Base-by-base conservation (phyloP, 2,329 filamentous ascomycete genomes). In the Fusarium keratoplasticum region DNA sequence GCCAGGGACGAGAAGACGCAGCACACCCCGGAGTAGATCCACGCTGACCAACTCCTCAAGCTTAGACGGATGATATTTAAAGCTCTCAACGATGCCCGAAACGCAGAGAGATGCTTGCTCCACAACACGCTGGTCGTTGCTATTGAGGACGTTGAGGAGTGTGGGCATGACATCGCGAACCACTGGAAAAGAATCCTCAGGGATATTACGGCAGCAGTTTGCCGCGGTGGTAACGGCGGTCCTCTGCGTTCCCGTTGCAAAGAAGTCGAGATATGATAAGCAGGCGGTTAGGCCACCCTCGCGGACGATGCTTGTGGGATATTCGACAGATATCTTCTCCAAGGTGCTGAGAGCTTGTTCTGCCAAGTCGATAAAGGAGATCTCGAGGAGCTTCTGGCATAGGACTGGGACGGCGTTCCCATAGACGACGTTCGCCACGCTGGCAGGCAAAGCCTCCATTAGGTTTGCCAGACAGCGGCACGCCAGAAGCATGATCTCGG, bases 111-210 rank as follows among this genome's bases (percentile, higher is more conserved):
- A 98, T 13, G 94, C 96, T 82, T 99, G 95, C 82, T 99, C 96
- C 22, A 99, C 95, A 18, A 99, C 97, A 74, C 96, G 94, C 80
- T 98, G 96, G 80, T 99, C 96, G 82, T 90, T 98, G 85, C 96
- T 98, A 65, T 90, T 91, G 42, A 99, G 87, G 16, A 98, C 96
- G 79, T 95, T 95, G 67, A 97, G 90, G 35, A 99, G 88, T 29
- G 95, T 98, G 8, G 95, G 95, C 96, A 99, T 99, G 47, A 98
- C 96, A 82, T 98, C 95, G 79, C 92, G 91, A 58, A 99, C 94
- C 11, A 97, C 95, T 1, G 91, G 87, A 80, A 99, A 99, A 0
- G 95, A 97, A 79, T 98, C 96, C 77, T 96, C 93, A 2, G 95
- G 94, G 20, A 99, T 96, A 80, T 98, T 98, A 72, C 96, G 94